phyloP scores from a whole-genome alignment of 2,329 filamentous ascomycete species.

The Leptographium lundbergii region DNA sequence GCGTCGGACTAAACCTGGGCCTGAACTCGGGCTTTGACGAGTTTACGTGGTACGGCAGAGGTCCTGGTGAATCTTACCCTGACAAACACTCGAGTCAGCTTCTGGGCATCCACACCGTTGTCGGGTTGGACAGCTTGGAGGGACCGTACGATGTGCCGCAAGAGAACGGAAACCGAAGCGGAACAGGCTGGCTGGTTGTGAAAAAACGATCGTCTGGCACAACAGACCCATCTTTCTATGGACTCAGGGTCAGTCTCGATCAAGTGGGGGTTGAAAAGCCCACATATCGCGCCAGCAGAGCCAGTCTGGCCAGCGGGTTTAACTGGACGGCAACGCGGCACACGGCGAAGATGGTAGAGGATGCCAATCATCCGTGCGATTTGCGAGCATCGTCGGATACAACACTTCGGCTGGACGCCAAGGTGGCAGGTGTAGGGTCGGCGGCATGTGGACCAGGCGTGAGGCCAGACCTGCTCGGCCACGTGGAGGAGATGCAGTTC shows the following conservation, averaged over 20 bases:
- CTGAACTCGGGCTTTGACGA: slow-evolving; percentile 31
- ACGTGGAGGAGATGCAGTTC: slow-evolving; percentile 27
- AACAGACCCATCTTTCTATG: background rate
- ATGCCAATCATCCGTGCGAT: slow-evolving; percentile 51
- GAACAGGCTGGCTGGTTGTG: slow-evolving; percentile 39
- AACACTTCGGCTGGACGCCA: slow-evolving; percentile 29
- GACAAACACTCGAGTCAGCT: slow-evolving; percentile 46
- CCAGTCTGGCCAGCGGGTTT: slow-evolving; percentile 18
- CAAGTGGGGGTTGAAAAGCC: background rate
- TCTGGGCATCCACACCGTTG: slow-evolving; percentile 32
- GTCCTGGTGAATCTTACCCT: slow-evolving; percentile 50
- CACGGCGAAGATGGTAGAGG: slow-evolving; percentile 36
- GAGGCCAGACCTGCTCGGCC: slow-evolving; percentile 29
- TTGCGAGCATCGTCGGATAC: slow-evolving; percentile 32
- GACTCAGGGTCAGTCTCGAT: background rate
- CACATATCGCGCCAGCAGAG: background rate
- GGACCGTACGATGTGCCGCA: slow-evolving; percentile 54
- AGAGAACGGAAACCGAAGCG: slow-evolving; percentile 52
- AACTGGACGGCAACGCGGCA: slow-evolving; percentile 46
- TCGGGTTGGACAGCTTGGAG: slow-evolving; percentile 35
- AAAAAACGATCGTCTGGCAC: background rate
- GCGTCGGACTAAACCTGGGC: slow-evolving; percentile 47
- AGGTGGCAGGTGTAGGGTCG: slow-evolving; percentile 36
- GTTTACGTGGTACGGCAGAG: slow-evolving; percentile 48
- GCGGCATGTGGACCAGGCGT: slow-evolving; percentile 36